Evolutionary conservation across 1,284 basidiomycete genomes (phyloP).

Genomic region (Cutaneotrichosporon sp.): DNA sequence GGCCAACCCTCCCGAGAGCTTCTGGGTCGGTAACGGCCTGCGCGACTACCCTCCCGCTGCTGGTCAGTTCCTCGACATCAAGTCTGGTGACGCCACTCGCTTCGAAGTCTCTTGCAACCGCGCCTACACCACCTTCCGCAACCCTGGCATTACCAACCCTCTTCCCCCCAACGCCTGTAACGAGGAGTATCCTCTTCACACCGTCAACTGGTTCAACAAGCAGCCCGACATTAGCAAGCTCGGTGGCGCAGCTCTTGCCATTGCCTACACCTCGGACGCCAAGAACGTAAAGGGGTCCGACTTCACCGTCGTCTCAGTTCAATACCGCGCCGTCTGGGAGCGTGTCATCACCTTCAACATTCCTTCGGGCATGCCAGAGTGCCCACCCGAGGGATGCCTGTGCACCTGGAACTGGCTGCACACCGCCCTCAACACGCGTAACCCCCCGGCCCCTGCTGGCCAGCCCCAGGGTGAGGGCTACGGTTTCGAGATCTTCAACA

Average conservation of each 20-base stretch:
- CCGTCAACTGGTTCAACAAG: conserved; percentile 11
- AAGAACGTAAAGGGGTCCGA: conserved; percentile 61
- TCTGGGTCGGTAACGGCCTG: conserved; percentile 16
- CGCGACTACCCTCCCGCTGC: conserved; percentile 5
- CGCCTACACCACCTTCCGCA: conserved; percentile 6
- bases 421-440: conserved; percentile 7
- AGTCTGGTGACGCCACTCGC: conserved; percentile 1
- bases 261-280: conserved; percentile 20
- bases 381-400: conserved; percentile 64
- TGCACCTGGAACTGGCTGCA: conserved; percentile 59
- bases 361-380: conserved; percentile 62
- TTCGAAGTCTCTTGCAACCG: conserved; percentile 20
- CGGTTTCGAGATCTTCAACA: conserved; percentile 60
- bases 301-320: conserved; percentile 68
- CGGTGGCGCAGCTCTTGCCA: conserved; percentile 21
- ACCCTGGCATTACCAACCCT: not conserved
- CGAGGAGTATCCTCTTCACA: conserved; percentile 9
- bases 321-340: conserved; percentile 55
- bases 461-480: conserved; percentile 19
- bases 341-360: conserved; percentile 8
- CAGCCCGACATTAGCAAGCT: conserved; percentile 4
- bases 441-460: not conserved
- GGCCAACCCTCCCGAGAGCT: not conserved
- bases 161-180: not conserved
- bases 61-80: conserved; percentile 16